A percentile compares a stretch with the other conserved stretches of the same genome.
Evolutionary conservation across 108 stramenopile species (phyloP).

Genomic region (Nitzschia sp.): DNA sequence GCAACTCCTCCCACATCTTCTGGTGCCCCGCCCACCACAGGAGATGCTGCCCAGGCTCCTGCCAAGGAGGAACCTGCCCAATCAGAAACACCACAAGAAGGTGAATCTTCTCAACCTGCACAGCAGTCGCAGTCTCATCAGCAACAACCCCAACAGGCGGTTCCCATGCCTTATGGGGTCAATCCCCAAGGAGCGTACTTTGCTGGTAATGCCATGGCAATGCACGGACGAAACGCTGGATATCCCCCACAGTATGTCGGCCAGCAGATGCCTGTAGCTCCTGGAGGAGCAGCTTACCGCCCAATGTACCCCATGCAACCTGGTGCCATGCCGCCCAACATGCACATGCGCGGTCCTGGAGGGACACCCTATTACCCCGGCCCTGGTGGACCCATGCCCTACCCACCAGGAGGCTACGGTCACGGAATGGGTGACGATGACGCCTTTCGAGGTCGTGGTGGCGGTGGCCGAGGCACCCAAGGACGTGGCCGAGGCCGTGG

Average conservation of each 20-base stretch:
- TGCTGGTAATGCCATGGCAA: conserved; percentile 26
- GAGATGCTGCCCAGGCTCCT: neutral
- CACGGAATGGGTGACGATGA: conserved; percentile 38
- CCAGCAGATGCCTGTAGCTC: conserved; percentile 45
- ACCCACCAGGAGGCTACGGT: conserved; percentile 31
- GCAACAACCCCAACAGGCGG: conserved; percentile 36
- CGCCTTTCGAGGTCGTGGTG: conserved; percentile 21
- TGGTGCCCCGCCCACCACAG: conserved; percentile 3
- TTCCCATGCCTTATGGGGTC: conserved; percentile 41
- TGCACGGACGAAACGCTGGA: conserved; percentile 49
- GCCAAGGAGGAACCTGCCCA: conserved; percentile 1
- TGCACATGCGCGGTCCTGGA: conserved; percentile 44
- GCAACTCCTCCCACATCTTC: conserved; percentile 13
- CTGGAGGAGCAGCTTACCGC: conserved; percentile 21
- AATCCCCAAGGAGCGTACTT: conserved; percentile 51
- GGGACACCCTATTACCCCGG: conserved; percentile 36
- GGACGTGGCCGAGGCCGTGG: conserved; percentile 24
- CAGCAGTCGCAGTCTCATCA: conserved; percentile 23
- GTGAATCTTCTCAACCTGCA: conserved; percentile 37
- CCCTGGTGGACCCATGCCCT: conserved; percentile 37
- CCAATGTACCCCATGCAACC: conserved; percentile 45
- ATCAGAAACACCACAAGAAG: conserved; percentile 8
- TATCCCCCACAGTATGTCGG: conserved; percentile 54
- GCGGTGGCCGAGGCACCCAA: conserved; percentile 27
- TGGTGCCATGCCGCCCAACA: conserved; percentile 42